Evolutionary conservation across 2,329 filamentous ascomycete species (phyloP), one percentile per base, ranked within the genome.

Genomic region (Emergomyces pasteurianus): DNA sequence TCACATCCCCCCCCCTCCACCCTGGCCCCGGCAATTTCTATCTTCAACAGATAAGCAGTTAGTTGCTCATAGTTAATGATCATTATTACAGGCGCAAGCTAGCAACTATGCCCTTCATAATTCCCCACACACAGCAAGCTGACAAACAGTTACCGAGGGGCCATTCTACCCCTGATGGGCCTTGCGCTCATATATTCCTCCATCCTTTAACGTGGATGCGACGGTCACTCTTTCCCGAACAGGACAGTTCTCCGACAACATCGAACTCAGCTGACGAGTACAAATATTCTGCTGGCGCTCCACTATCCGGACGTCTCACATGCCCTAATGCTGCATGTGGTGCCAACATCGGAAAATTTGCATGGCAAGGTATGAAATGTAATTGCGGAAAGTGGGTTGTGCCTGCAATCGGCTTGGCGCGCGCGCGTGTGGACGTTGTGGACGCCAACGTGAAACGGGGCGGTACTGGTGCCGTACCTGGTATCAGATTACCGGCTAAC

Each of bases 201-300:
- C 91, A 97, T 69, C 90, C 94, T 0, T 79, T 99, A 40, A 89
- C 89, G 16, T 99, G 94, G 94, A 99, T 99, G 94, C 85, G 89
- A 7, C 79, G 86, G 0, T 86, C 87, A 68, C 83, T 99, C n/a
- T 76, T 75, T 60, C 75, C 75, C 5, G 61, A 68, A 12, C 63
- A 63, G 3, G 31, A 26, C 10, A 18, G 60, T 12, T 52, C 54
- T 12, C 58, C 56, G 28, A 18, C 54, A 23, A 47, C 43, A 47
- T 1, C 58, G 31, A 28, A 55, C 28, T 34, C 46, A 23, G 42
- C 28, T 6, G 64, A 65, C 12, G 64, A 62, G 6, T 65, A 67
- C 34, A 67, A 64, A 21, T 62, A 68, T 3, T 64, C 67, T 46
- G 59, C 68, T 2, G 88, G 92, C 67, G 91, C 89, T 34, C 84